These are phyloP conservation scores for Liriodendron chinense DNA, from an alignment of 164 flowering plant species.

Conservation along the genomic window DNA sequence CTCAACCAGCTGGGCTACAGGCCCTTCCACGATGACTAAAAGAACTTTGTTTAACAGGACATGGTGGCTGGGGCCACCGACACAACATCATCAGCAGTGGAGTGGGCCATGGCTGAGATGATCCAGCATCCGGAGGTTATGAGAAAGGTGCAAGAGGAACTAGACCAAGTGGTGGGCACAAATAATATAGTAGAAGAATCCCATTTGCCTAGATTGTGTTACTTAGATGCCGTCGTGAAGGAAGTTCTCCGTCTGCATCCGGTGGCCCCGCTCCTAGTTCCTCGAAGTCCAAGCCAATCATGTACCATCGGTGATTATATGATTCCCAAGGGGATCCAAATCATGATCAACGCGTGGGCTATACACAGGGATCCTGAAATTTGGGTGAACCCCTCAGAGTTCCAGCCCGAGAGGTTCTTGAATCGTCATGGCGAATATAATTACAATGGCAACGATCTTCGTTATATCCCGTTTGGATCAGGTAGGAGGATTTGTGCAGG, in stretches of 20 bases:
- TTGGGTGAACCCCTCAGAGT: conserved; percentile 17
- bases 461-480: conserved; percentile 25
- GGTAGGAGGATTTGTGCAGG: conserved; percentile 31
- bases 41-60: conserved; percentile 8
- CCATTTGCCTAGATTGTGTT: conserved; percentile 13
- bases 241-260: conserved; percentile 19
- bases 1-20: no score
- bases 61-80: conserved; percentile 5
- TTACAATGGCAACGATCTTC: conserved; percentile 15
- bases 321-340: conserved; percentile 11
- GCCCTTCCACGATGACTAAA: no score
- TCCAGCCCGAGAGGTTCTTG: conserved; percentile 23
- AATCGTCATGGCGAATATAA: conserved; percentile 6
- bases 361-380: conserved; percentile 17
- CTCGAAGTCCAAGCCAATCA: conserved; percentile 8
- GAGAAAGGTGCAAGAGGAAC: conserved; percentile 8
- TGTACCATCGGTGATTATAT: conserved; percentile 10
- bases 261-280: conserved; percentile 13
- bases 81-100: conserved; percentile 10
- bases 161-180: conserved; percentile 13
- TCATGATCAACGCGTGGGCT: conserved; percentile 22
- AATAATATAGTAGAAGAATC: conserved; percentile 14
- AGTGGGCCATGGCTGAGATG: conserved; percentile 24
- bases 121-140: conserved; percentile 6
- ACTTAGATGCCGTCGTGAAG: conserved; percentile 15